Base-by-base conservation (phyloP, 441 rosid genomes). In the Erodium moschatum region DNA sequence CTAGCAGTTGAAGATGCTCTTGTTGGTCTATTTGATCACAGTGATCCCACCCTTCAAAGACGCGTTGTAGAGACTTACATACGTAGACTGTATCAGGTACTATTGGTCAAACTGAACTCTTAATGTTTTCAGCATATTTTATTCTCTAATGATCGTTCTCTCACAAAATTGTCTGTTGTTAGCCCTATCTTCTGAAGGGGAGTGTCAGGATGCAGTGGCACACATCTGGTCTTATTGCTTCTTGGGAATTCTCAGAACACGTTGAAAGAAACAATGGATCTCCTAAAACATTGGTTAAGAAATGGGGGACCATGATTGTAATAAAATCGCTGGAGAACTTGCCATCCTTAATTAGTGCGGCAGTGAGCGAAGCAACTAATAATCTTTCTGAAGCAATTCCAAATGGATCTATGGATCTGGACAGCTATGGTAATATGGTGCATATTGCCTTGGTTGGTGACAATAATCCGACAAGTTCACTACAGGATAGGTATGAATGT, bases 181-280 rank as follows among this genome's bases (percentile, higher is more conserved):
- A 96, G 99, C 99, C 97, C 68, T 92, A 90, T 77, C 96, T 92
- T 72, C 85, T 89, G 40, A 89, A 92, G 80, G 97, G 87, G 10
- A 92, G 98, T 69, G 96, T 92, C 69, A 86, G 98, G 83, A 96
- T 96, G 97, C 99, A 96, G 87, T 90, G 99, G 98, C 93, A 88
- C 77, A 84, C 96, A 68, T 85, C 81, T 76, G 99, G 97, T 79
- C 98, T 87, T 75, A 88, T 92, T 81, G 99, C 98, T 77, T 85
- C 96, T 44, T 96, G 99, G 99, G 99, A 92, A 80, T 96, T 90
- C 85, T 72, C 88, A 82, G 95, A 92, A 79, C 92, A 90, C 79
- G 82, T 81, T 73, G 92, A 86, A 79, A 83, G 89, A 75, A 88
- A 83, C 54, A 85, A 74, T 78, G 82, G 76, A 44, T 69, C 81